A percentile compares a stretch with the other conserved stretches of the same genome.
phyloP scores from a whole-genome alignment of 2,329 filamentous ascomycete genomes.

The Curvularia sp. region DNA sequence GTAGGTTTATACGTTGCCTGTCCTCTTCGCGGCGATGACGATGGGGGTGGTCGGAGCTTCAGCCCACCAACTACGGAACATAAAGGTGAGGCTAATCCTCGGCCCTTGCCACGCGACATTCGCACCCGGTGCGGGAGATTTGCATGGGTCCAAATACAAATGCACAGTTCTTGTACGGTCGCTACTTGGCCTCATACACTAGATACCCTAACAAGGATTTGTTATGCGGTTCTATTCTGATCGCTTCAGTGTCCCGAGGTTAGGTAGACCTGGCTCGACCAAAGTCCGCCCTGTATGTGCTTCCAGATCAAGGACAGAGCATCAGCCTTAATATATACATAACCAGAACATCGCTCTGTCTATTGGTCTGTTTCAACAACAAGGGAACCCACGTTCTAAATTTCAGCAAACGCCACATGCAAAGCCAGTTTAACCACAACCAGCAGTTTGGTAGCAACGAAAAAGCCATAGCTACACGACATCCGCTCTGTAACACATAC shows the following conservation, averaged over 20 bases:
- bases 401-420: not conserved
- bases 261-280: not conserved
- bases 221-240: not conserved
- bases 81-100: constrained; percentile 27
- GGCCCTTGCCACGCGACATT: constrained; percentile 17
- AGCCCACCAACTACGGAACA: constrained; percentile 10
- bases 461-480: constrained; percentile 10
- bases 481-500: not conserved
- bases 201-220: no score
- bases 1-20: constrained; percentile 23
- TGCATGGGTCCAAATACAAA: no score
- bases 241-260: not conserved
- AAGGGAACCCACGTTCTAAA: not conserved
- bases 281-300: not conserved
- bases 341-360: not conserved
- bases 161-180: not conserved
- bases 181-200: not conserved
- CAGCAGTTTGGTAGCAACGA: not conserved
- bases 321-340: not conserved
- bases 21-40: constrained; percentile 25
- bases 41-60: constrained; percentile 23
- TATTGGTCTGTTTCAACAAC: not conserved
- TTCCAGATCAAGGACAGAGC: not conserved
- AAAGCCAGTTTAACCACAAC: not conserved
- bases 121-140: constrained; percentile 2